Evolutionary conservation across 1,284 basidiomycete genomes (phyloP).

Genomic region (Sporisorium exsertum): DNA sequence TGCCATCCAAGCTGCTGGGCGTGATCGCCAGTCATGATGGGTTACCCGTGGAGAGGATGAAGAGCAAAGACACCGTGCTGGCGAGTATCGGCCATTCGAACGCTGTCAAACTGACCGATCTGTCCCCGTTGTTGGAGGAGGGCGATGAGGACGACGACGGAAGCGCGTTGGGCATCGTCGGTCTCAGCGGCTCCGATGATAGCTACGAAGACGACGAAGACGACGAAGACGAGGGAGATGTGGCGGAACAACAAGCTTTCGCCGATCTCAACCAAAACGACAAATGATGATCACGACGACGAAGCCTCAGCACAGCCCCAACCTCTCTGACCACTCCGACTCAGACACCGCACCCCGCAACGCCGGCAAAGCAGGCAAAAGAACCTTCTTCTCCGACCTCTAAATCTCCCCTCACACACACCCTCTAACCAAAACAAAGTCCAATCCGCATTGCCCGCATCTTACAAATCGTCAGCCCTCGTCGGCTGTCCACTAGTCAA

Average conservation of each 20-base stretch:
- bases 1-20: conserved; percentile 89
- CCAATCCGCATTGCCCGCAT: not conserved
- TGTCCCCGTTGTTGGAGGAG: conserved; percentile 75
- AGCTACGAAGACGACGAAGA: conserved; percentile 30
- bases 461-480: conserved; percentile 23
- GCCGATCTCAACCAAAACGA: conserved; percentile 9
- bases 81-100: conserved; percentile 95
- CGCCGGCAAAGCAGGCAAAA: conserved; percentile 7
- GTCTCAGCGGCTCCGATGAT: conserved; percentile 8
- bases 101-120: conserved; percentile 83
- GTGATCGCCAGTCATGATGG: conserved; percentile 86
- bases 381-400: conserved; percentile 40
- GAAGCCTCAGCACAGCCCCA: not conserved
- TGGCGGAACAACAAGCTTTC: conserved; percentile 7
- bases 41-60: conserved; percentile 88
- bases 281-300: not conserved
- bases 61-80: conserved; percentile 79
- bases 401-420: conserved; percentile 7
- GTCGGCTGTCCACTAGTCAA: conserved; percentile 32
- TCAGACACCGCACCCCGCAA: not conserved
- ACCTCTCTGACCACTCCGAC: not conserved
- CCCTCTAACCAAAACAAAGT: not conserved
- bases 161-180: conserved; percentile 21
- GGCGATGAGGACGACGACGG: conserved; percentile 47
- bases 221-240: conserved; percentile 21